phyloP scores from a whole-genome alignment of 1,139 yeast genomes.

The Taphrina populina region DNA sequence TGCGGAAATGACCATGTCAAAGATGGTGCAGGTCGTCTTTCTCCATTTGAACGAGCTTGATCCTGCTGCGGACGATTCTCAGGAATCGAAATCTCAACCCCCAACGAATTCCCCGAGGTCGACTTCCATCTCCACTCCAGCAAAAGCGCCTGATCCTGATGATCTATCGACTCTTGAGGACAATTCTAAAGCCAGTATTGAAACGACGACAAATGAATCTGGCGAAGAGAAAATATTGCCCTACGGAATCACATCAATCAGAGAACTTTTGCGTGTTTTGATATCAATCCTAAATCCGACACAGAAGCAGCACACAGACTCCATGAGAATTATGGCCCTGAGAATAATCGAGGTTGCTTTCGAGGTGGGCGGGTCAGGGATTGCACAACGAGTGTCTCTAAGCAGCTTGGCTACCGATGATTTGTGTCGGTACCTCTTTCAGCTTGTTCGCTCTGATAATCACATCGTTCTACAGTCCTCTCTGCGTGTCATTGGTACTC shows the following conservation, averaged over 20 bases:
- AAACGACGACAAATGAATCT: constrained; percentile 17
- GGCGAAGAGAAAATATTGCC: constrained; percentile 47
- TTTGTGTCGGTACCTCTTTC: constrained; percentile 77
- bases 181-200: constrained; percentile 12
- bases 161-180: constrained; percentile 26
- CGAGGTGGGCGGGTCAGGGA: constrained; percentile 72
- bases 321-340: constrained; percentile 80
- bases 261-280: constrained; percentile 69
- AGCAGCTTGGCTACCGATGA: constrained; percentile 72
- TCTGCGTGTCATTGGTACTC: constrained; percentile 69
- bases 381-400: constrained; percentile 66
- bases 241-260: constrained; percentile 65
- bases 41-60: constrained; percentile 51
- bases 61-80: constrained; percentile 17
- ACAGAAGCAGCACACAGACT: constrained; percentile 80
- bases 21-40: constrained; percentile 70
- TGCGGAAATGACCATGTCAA: constrained; percentile 80
- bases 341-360: constrained; percentile 72
- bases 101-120: constrained; percentile 3
- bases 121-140: constrained; percentile 13
- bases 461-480: constrained; percentile 71
- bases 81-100: constrained; percentile 23
- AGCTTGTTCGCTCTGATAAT: constrained; percentile 68
- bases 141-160: constrained; percentile 39
- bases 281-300: constrained; percentile 85